Base-by-base conservation (phyloP, 75 land plant genomes). In the Sequoia sempervirens region DNA sequence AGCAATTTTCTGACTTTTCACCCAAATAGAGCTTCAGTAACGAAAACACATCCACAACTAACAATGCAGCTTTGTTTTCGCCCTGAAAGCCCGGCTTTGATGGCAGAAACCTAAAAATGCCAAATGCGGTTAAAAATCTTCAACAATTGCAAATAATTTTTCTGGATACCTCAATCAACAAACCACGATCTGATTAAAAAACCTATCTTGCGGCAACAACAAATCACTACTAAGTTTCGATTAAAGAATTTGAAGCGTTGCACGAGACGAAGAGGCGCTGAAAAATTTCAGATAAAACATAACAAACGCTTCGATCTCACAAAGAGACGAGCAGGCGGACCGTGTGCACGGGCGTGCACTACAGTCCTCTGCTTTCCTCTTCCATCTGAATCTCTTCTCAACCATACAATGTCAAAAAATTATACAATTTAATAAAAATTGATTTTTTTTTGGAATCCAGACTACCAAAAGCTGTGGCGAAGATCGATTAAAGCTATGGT, bases 331-430 rank as follows among this genome's bases (percentile, higher is more conserved):
- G 73, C 73, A 70, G 73, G 12, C 73, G 73, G 73, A 70, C 73
- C 73, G 73, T 70, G 73, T 70, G 73, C 73, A 70, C 73, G 73
- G 73, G 73, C 15, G 73, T 70, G 73, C 73, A 70, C 73, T 70
- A 32, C 73, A 70, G 73, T 70, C 73, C 73, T 70, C 73, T 70
- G 73, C 73, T 70, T 70, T 70, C 73, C n/a, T 30, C 36, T 32
- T 30, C 73, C 36, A 30, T 15, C 73, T 10, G 12, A 8, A 9
- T 2, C 73, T 11, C 32, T 32, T 70, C 73, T 70, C 36, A 2
- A 11, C 73, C 73, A 70, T 70, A 70, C 36, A 70, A 68, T n/a
- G 32, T 32, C 73, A 2, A 32, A 32, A 70, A 70, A 70, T 30
- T 30, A 30, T 70, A 70, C 11, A 70, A 70, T 9, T 70, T 11